These are phyloP conservation scores for Luvunga scandens DNA, from an alignment of 345 rosid species.

Conservation along the genomic window DNA sequence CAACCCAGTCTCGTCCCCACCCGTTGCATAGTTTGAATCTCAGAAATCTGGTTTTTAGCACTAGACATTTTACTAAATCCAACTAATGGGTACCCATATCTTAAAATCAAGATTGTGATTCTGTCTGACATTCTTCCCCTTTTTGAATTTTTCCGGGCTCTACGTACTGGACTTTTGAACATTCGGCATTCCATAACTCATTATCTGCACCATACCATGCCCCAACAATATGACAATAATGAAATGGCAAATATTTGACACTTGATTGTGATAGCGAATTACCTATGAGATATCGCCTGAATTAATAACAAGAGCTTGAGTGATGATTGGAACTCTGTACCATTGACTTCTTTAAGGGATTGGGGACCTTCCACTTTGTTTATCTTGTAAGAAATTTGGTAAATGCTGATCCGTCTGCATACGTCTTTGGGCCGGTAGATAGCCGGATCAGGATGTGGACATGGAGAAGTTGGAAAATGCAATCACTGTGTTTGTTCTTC, in stretches of 20 bases:
- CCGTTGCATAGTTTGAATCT: too few relatives aligned
- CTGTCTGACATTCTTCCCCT: slow-evolving; percentile 44
- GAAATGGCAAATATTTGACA: not conserved
- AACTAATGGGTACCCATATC: too few relatives aligned
- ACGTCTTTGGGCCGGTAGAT: slow-evolving; percentile 47
- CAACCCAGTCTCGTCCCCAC: too few relatives aligned
- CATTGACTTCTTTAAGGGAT: slow-evolving; percentile 1
- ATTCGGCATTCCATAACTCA: slow-evolving; percentile 60
- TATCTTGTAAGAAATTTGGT: slow-evolving; percentile 52
- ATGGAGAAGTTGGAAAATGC: slow-evolving; percentile 52
- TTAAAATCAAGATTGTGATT: slow-evolving; percentile 5
- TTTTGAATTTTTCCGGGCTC: slow-evolving; percentile 47
- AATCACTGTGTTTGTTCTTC: slow-evolving; percentile 34
- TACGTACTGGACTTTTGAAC: slow-evolving; percentile 51
- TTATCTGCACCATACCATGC: slow-evolving; percentile 30
- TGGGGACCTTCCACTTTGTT: slow-evolving; percentile 53
- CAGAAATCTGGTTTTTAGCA: not conserved
- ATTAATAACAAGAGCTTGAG: slow-evolving; percentile 46
- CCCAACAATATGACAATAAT: not conserved
- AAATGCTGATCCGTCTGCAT: slow-evolving; percentile 58
- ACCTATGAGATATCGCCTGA: slow-evolving; percentile 58
- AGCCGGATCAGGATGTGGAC: slow-evolving; percentile 52
- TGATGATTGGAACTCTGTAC: slow-evolving; percentile 46
- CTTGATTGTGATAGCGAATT: not conserved
- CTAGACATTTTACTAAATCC: slow-evolving; percentile 11